phyloP scores from a whole-genome alignment of 208 protist genomes.

The Lotmaria passim region DNA sequence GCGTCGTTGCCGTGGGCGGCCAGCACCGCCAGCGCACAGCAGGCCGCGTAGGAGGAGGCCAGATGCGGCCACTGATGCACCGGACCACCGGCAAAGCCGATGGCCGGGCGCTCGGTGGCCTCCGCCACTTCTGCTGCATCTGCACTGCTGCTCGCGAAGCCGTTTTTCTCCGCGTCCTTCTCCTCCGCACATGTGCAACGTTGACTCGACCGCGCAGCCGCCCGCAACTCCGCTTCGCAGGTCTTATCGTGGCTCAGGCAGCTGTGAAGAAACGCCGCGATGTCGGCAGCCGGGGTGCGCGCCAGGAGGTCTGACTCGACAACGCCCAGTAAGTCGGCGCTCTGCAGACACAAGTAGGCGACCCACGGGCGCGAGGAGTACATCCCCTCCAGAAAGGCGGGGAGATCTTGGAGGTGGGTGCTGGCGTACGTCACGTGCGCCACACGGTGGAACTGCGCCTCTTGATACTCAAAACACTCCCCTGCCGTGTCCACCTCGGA shows the following conservation, averaged over 20 bases:
- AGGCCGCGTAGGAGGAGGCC: constrained; percentile 84
- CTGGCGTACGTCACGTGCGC: constrained; percentile 48
- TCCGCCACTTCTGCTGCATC: neutral
- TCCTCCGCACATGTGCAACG: neutral
- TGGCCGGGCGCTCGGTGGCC: constrained; percentile 9
- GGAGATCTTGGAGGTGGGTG: constrained; percentile 28
- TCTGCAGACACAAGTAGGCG: constrained; percentile 81
- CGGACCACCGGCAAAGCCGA: constrained; percentile 88
- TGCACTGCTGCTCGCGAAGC: too few species aligned
- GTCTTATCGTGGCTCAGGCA: constrained; percentile 50
- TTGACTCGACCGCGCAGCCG: neutral
- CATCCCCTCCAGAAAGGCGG: constrained; percentile 31
- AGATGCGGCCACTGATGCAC: constrained; percentile 78
- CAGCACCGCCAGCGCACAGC: constrained; percentile 79
- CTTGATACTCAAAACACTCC: neutral
- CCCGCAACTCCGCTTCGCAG: constrained; percentile 21
- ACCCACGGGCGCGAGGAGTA: constrained; percentile 81
- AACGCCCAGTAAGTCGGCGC: constrained; percentile 73
- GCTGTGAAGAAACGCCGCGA: constrained; percentile 56
- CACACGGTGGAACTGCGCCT: constrained; percentile 12
- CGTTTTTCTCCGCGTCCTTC: neutral
- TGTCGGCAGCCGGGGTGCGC: constrained; percentile 37
- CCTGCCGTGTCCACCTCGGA: neutral
- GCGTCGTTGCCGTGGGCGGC: constrained; percentile 16
- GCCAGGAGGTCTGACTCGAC: constrained; percentile 47